Evolutionary conservation across 2,329 filamentous ascomycete genomes (phyloP), one percentile per base, ranked within the genome.

Genomic region (Trichoderma sp.): DNA sequence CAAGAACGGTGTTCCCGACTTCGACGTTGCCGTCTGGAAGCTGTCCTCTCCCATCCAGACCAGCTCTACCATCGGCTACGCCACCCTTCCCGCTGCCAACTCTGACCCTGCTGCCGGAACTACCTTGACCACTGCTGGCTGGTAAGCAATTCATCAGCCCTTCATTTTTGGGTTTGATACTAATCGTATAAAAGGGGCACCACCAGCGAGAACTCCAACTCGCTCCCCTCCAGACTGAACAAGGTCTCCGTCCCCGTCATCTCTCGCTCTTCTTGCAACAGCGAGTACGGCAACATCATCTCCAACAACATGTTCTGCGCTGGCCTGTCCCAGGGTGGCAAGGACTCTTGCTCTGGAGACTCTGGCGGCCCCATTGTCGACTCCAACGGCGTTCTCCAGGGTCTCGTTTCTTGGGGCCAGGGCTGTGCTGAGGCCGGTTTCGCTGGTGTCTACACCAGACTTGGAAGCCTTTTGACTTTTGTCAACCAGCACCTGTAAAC

Each of bases 241-340:
- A 78, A 78, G 76, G 77, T 78, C 49, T 70, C 73, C 13, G 73
- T 78, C 7, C 77, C 77, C 16, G 70, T 78, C 30, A 65, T 78
- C 69, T 69, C 70, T 46, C 77, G 77, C 55, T 28, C 72, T 24
- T 70, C 71, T 14, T 78, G 77, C 72, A 69, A 71, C 51, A 6
- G 63, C 8, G 55, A 72, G 60, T 78, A 78, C 59, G 14, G 56
- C 43, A 24, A 4, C n/a, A 68, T 79, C 68, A 78, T 43, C 18
- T n/a, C 76, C 59, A 66, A 66, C 69, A 71, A 72, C 73, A 78
- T 78, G 77, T 73, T 79, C 74, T 79, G 77, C 72, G 77, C 77
- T 55, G 77, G 76, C 11, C 34, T 72, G 11, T 16, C 70, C 3
- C 55, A 59, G 5, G 77, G 77, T 14, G 76, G 75, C 46, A 75